Evolutionary conservation across 2,329 filamentous ascomycete species (phyloP).

Genomic region (Pseudopithomyces maydicus): DNA sequence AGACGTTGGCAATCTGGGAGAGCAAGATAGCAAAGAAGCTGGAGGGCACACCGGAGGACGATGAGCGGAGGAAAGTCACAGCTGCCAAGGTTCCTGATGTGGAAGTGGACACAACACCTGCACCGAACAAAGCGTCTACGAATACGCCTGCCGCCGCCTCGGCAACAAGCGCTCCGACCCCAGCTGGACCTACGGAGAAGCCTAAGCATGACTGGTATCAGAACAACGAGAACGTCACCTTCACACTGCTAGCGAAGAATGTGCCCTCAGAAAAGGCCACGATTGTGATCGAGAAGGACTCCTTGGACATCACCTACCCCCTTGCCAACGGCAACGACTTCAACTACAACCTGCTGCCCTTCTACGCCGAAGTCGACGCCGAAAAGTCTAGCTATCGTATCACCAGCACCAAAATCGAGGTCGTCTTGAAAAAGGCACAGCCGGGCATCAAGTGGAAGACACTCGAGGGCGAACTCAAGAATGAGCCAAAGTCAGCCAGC

Average conservation of each 20-base stretch:
- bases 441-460: constrained; percentile 71
- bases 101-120: constrained; percentile 40
- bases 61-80: constrained; percentile 48
- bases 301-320: constrained; percentile 64
- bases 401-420: constrained; percentile 79
- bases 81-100: constrained; percentile 59
- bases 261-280: constrained; percentile 62
- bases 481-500: constrained; percentile 12
- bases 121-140: constrained; percentile 1
- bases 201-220: constrained; percentile 74
- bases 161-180: constrained; percentile 4
- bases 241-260: constrained; percentile 70
- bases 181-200: constrained; percentile 58
- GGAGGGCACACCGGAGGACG: constrained; percentile 54
- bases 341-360: constrained; percentile 67
- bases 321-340: constrained; percentile 59
- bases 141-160: not conserved
- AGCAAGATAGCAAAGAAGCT: constrained; percentile 61
- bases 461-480: constrained; percentile 53
- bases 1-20: constrained; percentile 62
- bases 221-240: constrained; percentile 62
- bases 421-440: constrained; percentile 70
- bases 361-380: constrained; percentile 69
- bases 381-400: constrained; percentile 66
- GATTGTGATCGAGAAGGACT: constrained; percentile 57